Percentiles rank a stretch among this genome's conserved stretches.
These are phyloP conservation scores for Silene conica DNA, from an alignment of 148 eudicot genomes.

Conservation along the genomic window DNA sequence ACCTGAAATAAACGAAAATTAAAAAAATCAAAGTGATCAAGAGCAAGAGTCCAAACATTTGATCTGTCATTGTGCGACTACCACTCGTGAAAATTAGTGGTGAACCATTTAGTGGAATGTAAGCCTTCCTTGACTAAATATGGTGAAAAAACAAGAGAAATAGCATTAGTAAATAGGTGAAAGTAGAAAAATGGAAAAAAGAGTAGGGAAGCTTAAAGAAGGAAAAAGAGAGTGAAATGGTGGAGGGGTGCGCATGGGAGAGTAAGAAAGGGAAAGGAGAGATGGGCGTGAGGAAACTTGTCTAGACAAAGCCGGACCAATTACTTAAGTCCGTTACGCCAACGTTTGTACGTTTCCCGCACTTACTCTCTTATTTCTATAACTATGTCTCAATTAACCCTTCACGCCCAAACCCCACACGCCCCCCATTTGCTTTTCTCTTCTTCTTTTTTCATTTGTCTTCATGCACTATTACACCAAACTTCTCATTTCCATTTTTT, in stretches of 20 bases:
- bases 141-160: neutral
- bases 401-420: slow-evolving; percentile 32
- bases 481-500: too few relatives aligned
- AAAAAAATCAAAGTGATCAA: too few relatives aligned
- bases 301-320: slow-evolving; percentile 24
- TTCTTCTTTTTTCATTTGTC: neutral
- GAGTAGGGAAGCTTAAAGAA: too few relatives aligned
- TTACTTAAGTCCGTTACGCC: slow-evolving; percentile 19
- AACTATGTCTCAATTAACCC: slow-evolving; percentile 20
- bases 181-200: neutral
- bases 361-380: slow-evolving; percentile 12
- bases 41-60: too few relatives aligned
- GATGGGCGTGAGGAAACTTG: slow-evolving; percentile 2
- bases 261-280: neutral
- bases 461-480: too few relatives aligned
- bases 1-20: too few relatives aligned
- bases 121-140: too few relatives aligned
- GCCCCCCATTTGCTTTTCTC: neutral
- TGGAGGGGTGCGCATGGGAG: slow-evolving; percentile 1
- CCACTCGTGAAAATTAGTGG: too few relatives aligned
- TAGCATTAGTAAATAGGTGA: neutral
- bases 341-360: slow-evolving; percentile 12
- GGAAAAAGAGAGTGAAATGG: neutral
- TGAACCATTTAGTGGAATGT: too few relatives aligned
- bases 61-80: too few relatives aligned